Base-by-base conservation (phyloP, 148 eudicot species). In the Cornus controversa region DNA sequence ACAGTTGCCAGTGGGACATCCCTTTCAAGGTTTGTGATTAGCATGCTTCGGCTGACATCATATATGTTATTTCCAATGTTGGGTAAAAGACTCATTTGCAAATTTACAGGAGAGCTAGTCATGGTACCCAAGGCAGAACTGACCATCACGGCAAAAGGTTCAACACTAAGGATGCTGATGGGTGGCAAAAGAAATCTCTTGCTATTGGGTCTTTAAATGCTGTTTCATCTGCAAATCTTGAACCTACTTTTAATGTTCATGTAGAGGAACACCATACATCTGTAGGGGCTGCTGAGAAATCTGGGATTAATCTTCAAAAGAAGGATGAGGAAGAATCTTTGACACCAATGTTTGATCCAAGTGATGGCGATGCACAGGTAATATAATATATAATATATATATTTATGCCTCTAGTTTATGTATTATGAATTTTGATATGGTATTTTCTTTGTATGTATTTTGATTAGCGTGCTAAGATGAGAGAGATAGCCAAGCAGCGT, bases 401-500 rank as follows among this genome's bases (percentile, higher is more conserved):
- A 18, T 31, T 31, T 31, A 54, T 14, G 22, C 9, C 64, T n/a
- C 64, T n/a, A 60, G 5, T 22, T 60, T 60, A 50, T 18, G 25
- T 60, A 2, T 40, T 20, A n/a, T n/a, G 23, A 60, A 60, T 67
- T 31, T 36, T 50, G 15, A 13, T 50, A 50, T 50, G 57, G 16
- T 23, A 67, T n/a, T 29, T 28, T 70, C 18, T 80, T 20, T 40
- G 20, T 50, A 60, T 22, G 66, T 84, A 50, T 50, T 76, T 85
- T 50, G 20, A 70, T 76, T 86, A 96, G 98, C 95, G 91, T 82
- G 95, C 89, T 72, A 89, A 82, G 82, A 89, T 87, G 92, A 88
- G 85, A 77, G 99, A 96, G 90, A 71, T 87, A 72, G 96, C 95
- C 27, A 93, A 83, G 84, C 97, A 93, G 77, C 94, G 97, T 75